Base-by-base conservation (phyloP, 495 filamentous ascomycete species). In the Xylaria scruposa region DNA sequence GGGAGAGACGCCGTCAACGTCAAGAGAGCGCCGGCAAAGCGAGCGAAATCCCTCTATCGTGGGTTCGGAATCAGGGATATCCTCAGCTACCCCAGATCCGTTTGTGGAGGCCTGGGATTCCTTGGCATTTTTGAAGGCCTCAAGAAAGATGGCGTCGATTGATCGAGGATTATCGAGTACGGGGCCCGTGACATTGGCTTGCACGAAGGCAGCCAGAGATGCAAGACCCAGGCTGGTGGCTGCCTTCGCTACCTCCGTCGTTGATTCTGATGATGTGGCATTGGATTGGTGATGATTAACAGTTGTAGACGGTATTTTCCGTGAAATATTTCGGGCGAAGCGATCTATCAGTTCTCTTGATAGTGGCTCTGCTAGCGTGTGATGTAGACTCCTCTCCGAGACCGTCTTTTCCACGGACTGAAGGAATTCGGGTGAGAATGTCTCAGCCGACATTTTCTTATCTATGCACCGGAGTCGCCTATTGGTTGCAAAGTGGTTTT, bases 171-270 rank as follows among this genome's bases (percentile, higher is more conserved):
- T 71, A 8, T 90, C 89, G 24, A 95, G 80, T n/a, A 94, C 82
- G 0, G 95, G 97, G 0, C 96, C 96, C 17, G 96, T 98, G 64
- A 98, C 92, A 79, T 94, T 98, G 0, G 90, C 90, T 74, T 98
- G 96, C 26, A 98, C 79, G 79, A 98, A 98, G n/a, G 89, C 88
- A 76, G 92, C 87, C 26, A 98, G 84, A 0, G 94, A 90, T 1
- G 91, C 90, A 19, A 91, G 82, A 24, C 89, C 94, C 56, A 96
- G 44, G 4, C 73, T 71, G 31, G 76, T 24, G 6, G 58, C 68
- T 24, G 44, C 44, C 46, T 70, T 53, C 31, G 21, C 42, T 5
- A 33, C 15, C 4, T 53, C 31, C 21, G 31, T 1, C n/a, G 36
- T 26, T 19, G 60, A 33, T 15, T 36, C 3, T 10, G 60, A n/a